Percentiles rank a stretch among this genome's conserved stretches.
phyloP scores from a whole-genome alignment of 2,329 filamentous ascomycete species.

The Bertia moriformis region DNA sequence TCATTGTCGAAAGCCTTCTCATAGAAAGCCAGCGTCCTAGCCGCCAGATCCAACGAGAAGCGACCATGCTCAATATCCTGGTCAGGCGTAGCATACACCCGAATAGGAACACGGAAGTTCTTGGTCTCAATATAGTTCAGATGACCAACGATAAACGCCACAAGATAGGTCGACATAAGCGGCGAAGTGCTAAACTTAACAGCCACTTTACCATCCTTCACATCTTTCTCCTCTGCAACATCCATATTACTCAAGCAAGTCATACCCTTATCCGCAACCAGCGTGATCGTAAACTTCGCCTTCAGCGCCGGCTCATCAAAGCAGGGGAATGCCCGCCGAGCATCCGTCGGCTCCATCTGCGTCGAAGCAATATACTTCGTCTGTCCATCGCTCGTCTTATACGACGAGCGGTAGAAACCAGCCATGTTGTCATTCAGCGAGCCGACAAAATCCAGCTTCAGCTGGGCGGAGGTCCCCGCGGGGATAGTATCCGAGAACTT shows the following conservation, averaged over 20 bases:
- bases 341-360: conserved; percentile 95
- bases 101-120: conserved; percentile 76
- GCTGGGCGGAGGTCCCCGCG: conserved; percentile 62
- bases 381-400: conserved; percentile 67
- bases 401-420: conserved; percentile 91
- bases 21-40: conserved; percentile 82
- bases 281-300: conserved; percentile 78
- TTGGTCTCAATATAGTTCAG: conserved; percentile 88
- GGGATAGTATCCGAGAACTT: conserved; percentile 60
- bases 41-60: conserved; percentile 81
- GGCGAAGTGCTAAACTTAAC: conserved; percentile 88
- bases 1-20: conserved; percentile 82
- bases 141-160: conserved; percentile 88
- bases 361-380: conserved; percentile 75
- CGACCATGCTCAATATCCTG: conserved; percentile 80
- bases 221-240: conserved; percentile 63
- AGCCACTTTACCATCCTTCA: conserved; percentile 59
- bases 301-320: conserved; percentile 94
- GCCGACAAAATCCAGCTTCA: conserved; percentile 67
- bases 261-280: conserved; percentile 78
- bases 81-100: conserved; percentile 85
- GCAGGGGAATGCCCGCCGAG: conserved; percentile 81
- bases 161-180: conserved; percentile 87
- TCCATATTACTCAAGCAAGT: conserved; percentile 98
- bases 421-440: conserved; percentile 88